phyloP scores from a whole-genome alignment of 2,329 filamentous ascomycete genomes.

The Alternaria infectoria region DNA sequence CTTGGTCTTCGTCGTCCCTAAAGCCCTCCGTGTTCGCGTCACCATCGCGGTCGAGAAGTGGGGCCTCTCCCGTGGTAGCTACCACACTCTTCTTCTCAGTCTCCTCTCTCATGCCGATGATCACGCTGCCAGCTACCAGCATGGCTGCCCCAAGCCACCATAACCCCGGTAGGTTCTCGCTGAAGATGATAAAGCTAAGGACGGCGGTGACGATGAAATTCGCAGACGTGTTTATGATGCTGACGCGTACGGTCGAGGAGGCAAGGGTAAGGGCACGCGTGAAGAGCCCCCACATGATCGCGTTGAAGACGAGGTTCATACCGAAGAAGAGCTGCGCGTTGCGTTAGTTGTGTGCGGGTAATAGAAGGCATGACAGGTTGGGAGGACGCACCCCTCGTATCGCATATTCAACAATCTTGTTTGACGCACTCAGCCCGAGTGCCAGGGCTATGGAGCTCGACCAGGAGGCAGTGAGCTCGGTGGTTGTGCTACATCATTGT shows the following conservation, averaged over 20 bases:
- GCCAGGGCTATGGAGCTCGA: slow-evolving; percentile 56
- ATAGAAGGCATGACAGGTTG: background rate
- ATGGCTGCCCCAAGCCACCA: slow-evolving; percentile 79
- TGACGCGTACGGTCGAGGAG: slow-evolving; percentile 78
- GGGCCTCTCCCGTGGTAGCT: slow-evolving; percentile 30
- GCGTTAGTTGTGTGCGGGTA: slow-evolving; percentile 9
- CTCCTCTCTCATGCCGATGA: slow-evolving; percentile 75
- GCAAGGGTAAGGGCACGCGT: slow-evolving; percentile 77
- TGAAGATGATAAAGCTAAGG: slow-evolving; percentile 73
- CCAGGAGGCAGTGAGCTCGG: slow-evolving; percentile 62
- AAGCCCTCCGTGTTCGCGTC: slow-evolving; percentile 34
- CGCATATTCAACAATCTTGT: slow-evolving; percentile 57
- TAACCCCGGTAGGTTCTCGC: slow-evolving; percentile 71
- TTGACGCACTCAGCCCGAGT: slow-evolving; percentile 55
- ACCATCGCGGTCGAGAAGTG: slow-evolving; percentile 23
- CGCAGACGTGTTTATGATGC: slow-evolving; percentile 80
- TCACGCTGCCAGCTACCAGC: slow-evolving; percentile 77
- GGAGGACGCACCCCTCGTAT: slow-evolving; percentile 58
- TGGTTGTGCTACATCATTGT: slow-evolving; percentile 60
- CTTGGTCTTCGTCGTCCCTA: slow-evolving; percentile 41
- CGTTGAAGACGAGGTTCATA: slow-evolving; percentile 77
- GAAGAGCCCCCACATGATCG: slow-evolving; percentile 84
- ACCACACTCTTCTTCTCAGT: slow-evolving; percentile 40
- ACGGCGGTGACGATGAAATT: slow-evolving; percentile 83
- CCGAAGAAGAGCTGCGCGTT: slow-evolving; percentile 70